Evolutionary conservation across 192 early-diverging fungal genomes (phyloP), one percentile per base, ranked within the genome.

Genomic region (Coemansia sp.): DNA sequence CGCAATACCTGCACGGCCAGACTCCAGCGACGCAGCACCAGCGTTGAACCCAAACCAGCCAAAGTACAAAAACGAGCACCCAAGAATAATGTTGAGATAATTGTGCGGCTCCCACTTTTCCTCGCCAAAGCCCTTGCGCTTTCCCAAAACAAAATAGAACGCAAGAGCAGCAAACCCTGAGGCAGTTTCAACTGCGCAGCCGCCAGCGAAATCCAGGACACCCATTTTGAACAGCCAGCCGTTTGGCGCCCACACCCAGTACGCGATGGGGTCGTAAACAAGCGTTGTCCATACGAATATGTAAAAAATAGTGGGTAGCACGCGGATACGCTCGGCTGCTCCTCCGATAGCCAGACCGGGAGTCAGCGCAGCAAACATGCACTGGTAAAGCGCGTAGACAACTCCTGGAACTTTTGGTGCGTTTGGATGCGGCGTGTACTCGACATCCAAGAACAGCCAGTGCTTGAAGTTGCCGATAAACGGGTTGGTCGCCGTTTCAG

Each of bases 1-100:
- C 0, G 93, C 87, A 54, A 90, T 88, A 19, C 87, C 89, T 11
- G 92, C 89, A 3, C 90, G 83, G 1, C 89, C 84, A 12, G 87
- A 89, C 23, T 86, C 85, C 25, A 86, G 84, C 14, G 91, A 70
- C 2, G 89, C 91, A n/a, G 78, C 85, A 29, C 92, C 93, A 17
- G 88, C 92, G 73, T 96, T 96, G 76, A 94, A 96, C 0, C 89
- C 92, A 51, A 91, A 89, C 92, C 93, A 96, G 35, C 94, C 94
- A 68, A 96, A 94, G 89, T 93, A 94, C 52, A 96, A 70, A 24
- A 94, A 75, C 10, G 90, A 83, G 21, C 88, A 86, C 4, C 93
- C 94, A 22, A 94, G 82, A 62, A 93, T 85, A 22, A 96, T 91
- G 83, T 89, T 89, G 15, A 90, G 84, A 25, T 92, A 85, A 69